Percentiles rank a stretch among this genome's conserved stretches.
Evolutionary conservation across 148 eudicot species (phyloP).

Genomic region (Nepenthes mirabilis): DNA sequence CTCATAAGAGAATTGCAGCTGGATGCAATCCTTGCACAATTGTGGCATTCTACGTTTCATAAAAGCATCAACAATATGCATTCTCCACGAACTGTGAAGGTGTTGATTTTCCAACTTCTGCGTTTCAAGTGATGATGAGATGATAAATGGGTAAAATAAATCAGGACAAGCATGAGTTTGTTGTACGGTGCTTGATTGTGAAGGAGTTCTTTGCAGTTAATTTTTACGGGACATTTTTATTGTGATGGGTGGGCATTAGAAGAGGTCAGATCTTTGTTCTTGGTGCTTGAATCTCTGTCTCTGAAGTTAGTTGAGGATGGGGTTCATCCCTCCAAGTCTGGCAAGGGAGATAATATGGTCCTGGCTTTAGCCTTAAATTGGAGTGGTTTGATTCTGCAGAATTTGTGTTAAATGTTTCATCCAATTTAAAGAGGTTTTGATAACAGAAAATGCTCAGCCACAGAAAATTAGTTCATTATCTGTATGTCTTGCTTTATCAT

Average conservation of each 20-base stretch:
- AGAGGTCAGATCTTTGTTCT: conserved; percentile 69
- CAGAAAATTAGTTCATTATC: conserved; percentile 41
- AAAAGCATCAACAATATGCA: conserved; percentile 1
- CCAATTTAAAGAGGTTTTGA: conserved; percentile 25
- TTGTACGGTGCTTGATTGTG: conserved; percentile 73
- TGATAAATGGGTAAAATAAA: conserved; percentile 53
- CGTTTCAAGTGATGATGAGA: conserved; percentile 50
- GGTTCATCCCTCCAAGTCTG: conserved; percentile 17
- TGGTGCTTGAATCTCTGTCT: conserved; percentile 43
- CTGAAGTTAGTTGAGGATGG: conserved; percentile 16
- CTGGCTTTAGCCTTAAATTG: conserved; percentile 36
- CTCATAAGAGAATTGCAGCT: conserved; percentile 58
- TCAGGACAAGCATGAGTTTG: conserved; percentile 52
- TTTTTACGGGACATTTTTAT: conserved; percentile 44
- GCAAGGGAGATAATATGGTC: conserved; percentile 15
- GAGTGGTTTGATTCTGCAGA: conserved; percentile 34
- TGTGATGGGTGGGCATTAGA: conserved; percentile 50
- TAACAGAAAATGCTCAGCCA: conserved; percentile 32
- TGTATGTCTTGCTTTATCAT: conserved; percentile 20
- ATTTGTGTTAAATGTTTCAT: conserved; percentile 20
- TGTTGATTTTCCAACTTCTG: conserved; percentile 60
- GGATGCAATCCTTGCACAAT: conserved; percentile 63
- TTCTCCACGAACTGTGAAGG: conserved; percentile 5
- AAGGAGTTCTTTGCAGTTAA: conserved; percentile 82
- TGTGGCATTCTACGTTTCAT: conserved; percentile 13